Conservation (phyloP, 805 yeast genomes). For the Kazachstania psychrophila region DNA sequence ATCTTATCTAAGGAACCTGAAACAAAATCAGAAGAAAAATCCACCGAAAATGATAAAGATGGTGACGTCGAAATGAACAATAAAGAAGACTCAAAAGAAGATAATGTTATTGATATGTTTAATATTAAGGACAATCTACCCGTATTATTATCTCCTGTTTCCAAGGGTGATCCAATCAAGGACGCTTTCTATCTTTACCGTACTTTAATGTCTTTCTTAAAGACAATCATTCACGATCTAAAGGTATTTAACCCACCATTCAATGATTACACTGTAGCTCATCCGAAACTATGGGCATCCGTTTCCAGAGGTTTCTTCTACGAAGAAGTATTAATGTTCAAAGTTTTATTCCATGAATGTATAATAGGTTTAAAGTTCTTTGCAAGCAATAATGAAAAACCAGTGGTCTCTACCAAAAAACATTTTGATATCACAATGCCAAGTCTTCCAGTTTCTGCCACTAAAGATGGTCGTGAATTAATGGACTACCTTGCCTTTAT, state of each 20-base stretch:
- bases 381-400: conserved; percentile 34
- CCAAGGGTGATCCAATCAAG: conserved; percentile 56
- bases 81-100: conserved; percentile 8
- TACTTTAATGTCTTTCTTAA: conserved; percentile 80
- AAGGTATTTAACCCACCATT: conserved; percentile 87
- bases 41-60: conserved; percentile 21
- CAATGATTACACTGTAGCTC: conserved; percentile 38
- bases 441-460: conserved; percentile 72
- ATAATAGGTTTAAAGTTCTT: conserved; percentile 72
- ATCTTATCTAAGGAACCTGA: conserved; percentile 20
- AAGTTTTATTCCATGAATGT: conserved; percentile 75
- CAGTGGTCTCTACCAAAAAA: conserved; percentile 20
- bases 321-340: conserved; percentile 74
- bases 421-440: conserved; percentile 67
- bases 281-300: conserved; percentile 66
- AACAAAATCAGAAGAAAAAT: conserved; percentile 7
- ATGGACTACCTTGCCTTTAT: conserved; percentile 94
- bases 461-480: conserved; percentile 87
- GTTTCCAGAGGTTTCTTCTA: conserved; percentile 72
- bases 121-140: conserved; percentile 46
- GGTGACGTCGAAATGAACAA: conserved; percentile 14
- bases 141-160: conserved; percentile 45
- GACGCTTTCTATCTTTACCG: conserved; percentile 84
- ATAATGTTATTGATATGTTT: conserved; percentile 30
- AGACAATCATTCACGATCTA: conserved; percentile 81